Evolutionary conservation across 495 filamentous ascomycete species (phyloP), one percentile per base, ranked within the genome.

Genomic region (Lasiosphaeria miniovina): DNA sequence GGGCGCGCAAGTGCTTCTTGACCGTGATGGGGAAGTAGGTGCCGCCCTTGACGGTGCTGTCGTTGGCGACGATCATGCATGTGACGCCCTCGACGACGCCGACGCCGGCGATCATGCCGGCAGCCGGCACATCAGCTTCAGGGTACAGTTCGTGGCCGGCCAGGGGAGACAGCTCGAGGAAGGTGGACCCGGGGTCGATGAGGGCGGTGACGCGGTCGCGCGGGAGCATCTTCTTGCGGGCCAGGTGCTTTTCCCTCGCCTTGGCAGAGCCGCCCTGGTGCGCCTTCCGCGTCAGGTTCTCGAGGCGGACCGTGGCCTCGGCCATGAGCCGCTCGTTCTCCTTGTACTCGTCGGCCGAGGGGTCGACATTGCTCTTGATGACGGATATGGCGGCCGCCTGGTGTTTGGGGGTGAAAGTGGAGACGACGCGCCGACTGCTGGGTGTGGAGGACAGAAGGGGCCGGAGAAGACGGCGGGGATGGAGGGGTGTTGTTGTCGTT

Each of bases 1-100:
- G 94, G 31, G 94, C 94, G 57, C 94, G 86, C 12, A 98, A 80
- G 75, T 98, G 95, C 76, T 98, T 98, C 78, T 96, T 96, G 36
- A 98, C 92, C 2, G 94, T 98, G 54, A 98, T 93, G 0, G 94
- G 94, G 72, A 92, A 98, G 76, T 98, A 98, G 3, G 95, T 97
- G 50, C 94, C 94, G n/a, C 95, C 94, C 76, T 98, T 98, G 61
- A 96, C 94, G 12, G 94, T 98, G 79, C 89, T 93, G 70, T 98
- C 94, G 67, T 98, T 98, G 33, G 92, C 94, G 50, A 98, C 89
- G 61, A 98, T 90, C 79, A 98, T 88, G 68, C 95, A 97, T 17
- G 85, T 87, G 6, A 96, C 91, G 1, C 95, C 94, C 65, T 93
- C 87, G 3, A 98, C 89, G 1, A 86, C 90, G 1, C 95, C 94